phyloP scores from a whole-genome alignment of 2,329 filamentous ascomycete species.

The Microdochium nivale region DNA sequence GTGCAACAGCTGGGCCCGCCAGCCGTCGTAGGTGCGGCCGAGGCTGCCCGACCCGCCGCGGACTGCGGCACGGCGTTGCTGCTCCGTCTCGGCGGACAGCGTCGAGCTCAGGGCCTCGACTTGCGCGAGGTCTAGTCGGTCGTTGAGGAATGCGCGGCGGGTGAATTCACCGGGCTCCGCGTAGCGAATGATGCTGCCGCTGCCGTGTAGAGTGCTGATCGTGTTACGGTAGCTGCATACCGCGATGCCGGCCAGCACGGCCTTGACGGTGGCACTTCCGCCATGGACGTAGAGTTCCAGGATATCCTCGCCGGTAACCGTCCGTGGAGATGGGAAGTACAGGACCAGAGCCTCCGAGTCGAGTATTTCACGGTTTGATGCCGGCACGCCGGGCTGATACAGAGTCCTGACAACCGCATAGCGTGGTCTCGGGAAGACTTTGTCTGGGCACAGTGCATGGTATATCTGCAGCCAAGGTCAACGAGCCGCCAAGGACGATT shows the following conservation, averaged over 20 bases:
- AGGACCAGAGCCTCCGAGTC: conserved; percentile 76
- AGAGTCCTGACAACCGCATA: conserved; percentile 68
- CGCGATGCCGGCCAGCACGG: conserved; percentile 72
- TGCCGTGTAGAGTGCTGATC: not conserved
- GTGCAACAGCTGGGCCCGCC: conserved; percentile 68
- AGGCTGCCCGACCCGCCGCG: conserved; percentile 65
- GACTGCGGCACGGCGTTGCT: conserved; percentile 81
- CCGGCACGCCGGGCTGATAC: conserved; percentile 40
- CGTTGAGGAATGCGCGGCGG: conserved; percentile 79
- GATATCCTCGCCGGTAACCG: conserved; percentile 86
- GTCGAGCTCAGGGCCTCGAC: conserved; percentile 59
- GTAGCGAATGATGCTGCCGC: conserved; percentile 54
- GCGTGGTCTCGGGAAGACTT: conserved; percentile 34
- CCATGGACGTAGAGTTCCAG: conserved; percentile 94
- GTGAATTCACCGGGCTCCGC: conserved; percentile 96
- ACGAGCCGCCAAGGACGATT: conserved; percentile 4
- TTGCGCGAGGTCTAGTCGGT: conserved; percentile 78
- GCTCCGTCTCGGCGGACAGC: conserved; percentile 71
- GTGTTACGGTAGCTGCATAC: conserved; percentile 24
- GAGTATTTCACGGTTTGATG: conserved; percentile 42
- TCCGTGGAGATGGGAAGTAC: conserved; percentile 72
- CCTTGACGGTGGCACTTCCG: conserved; percentile 78
- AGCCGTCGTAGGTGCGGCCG: conserved; percentile 69
- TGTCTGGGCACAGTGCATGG: conserved; percentile 37
- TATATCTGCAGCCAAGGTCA: conserved; percentile 34